A percentile compares a stretch with the other conserved stretches of the same genome.
phyloP scores from a whole-genome alignment of 225 moss, liverwort and hornwort species.

The Lunularia cruciata region DNA sequence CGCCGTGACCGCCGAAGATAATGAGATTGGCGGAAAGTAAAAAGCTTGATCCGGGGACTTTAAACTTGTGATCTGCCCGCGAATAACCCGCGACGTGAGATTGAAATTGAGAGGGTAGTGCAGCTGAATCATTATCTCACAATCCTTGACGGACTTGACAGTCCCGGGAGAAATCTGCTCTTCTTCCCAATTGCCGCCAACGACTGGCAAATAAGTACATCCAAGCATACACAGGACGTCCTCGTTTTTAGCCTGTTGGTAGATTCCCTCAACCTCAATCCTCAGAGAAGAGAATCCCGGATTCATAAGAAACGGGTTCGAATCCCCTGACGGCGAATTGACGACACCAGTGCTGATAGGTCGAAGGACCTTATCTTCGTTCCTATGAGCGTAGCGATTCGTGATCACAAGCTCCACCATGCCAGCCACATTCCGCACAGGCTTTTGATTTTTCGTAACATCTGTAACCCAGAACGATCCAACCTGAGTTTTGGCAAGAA shows the following conservation, averaged over 20 bases:
- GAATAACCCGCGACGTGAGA: conserved; percentile 46
- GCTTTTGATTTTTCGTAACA: conserved; percentile 8
- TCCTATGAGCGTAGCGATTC: neutral
- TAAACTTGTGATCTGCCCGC: conserved; percentile 43
- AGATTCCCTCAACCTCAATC: conserved; percentile 44
- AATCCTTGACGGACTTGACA: conserved; percentile 29
- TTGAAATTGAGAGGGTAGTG: conserved; percentile 43
- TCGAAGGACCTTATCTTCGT: too few species aligned
- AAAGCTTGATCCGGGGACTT: conserved; percentile 6
- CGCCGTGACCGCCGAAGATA: conserved; percentile 27
- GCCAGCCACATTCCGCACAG: conserved; percentile 26
- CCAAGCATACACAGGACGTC: conserved; percentile 53
- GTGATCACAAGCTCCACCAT: conserved; percentile 26
- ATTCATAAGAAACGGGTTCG: conserved; percentile 5
- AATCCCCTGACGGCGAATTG: neutral
- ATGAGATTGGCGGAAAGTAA: conserved; percentile 35
- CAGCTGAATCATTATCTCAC: conserved; percentile 42
- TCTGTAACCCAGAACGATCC: conserved; percentile 33
- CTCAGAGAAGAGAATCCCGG: conserved; percentile 27
- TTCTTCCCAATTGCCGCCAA: conserved; percentile 25
- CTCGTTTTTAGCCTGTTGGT: conserved; percentile 36
- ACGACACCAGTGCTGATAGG: too few species aligned
- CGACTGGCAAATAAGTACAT: conserved; percentile 36
- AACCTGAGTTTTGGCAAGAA: conserved; percentile 27
- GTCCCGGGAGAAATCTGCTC: conserved; percentile 23